Evolutionary conservation across 805 yeast species (phyloP).

Genomic region (Myxozyma neotropica): DNA sequence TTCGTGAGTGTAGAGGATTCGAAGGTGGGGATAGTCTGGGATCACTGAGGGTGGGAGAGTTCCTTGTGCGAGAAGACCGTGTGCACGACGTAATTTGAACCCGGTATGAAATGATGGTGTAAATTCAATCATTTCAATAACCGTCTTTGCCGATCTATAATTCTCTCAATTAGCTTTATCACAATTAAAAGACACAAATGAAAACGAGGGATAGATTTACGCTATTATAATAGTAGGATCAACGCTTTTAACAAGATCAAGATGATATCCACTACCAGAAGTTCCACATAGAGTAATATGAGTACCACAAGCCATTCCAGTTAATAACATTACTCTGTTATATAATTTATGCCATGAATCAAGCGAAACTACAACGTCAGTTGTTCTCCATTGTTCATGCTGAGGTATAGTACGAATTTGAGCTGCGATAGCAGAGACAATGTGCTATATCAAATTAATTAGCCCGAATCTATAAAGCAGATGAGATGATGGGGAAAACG

Average conservation of each 20-base stretch:
- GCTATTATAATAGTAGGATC: slow-evolving; percentile 17
- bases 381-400: slow-evolving; percentile 38
- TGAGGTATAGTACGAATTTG: slow-evolving; percentile 43
- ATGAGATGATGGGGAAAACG: neutral
- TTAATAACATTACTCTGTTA: slow-evolving; percentile 38
- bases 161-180: neutral
- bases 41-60: slow-evolving; percentile 12
- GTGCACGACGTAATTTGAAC: slow-evolving; percentile 16
- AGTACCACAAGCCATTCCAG: slow-evolving; percentile 41
- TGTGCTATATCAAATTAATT: slow-evolving; percentile 12
- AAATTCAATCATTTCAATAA: neutral
- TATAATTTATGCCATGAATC: slow-evolving; percentile 38
- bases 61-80: slow-evolving; percentile 25
- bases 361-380: slow-evolving; percentile 41
- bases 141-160: neutral
- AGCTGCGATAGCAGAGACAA: slow-evolving; percentile 45
- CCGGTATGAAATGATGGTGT: neutral
- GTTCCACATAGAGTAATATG: slow-evolving; percentile 28
- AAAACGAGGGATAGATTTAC: slow-evolving; percentile 2
- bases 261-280: slow-evolving; percentile 8
- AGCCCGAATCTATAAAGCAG: neutral
- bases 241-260: slow-evolving; percentile 4
- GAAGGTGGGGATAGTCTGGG: slow-evolving; percentile 6
- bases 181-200: too few species aligned
- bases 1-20: slow-evolving; percentile 25